phyloP scores from a whole-genome alignment of 768 basidiomycete genomes.

The Auricularia heimuer region DNA sequence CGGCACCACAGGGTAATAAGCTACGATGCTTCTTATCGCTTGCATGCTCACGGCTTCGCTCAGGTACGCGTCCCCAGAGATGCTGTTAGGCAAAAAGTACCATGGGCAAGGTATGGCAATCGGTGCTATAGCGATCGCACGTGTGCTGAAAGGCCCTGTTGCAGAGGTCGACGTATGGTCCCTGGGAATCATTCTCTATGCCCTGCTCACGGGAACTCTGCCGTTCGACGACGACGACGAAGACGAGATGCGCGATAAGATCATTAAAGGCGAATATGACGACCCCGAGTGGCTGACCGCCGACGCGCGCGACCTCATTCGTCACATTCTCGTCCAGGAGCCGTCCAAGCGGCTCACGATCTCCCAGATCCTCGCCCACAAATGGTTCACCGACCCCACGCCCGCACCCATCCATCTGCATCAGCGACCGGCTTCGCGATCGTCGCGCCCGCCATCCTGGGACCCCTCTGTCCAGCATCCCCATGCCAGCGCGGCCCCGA shows the following conservation, averaged over 20 bases:
- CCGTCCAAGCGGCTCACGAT: slow-evolving; percentile 67
- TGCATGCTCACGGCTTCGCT: neutral
- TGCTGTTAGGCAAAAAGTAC: slow-evolving; percentile 81
- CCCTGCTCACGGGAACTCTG: slow-evolving; percentile 77
- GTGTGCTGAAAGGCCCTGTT: slow-evolving; percentile 8
- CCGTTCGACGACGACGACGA: slow-evolving; percentile 91
- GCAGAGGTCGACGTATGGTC: slow-evolving; percentile 96
- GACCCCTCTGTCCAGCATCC: neutral
- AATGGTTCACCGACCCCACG: slow-evolving; percentile 61
- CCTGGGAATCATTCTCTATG: slow-evolving; percentile 83
- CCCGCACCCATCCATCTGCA: neutral
- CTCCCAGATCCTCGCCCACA: slow-evolving; percentile 72
- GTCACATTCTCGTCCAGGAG: slow-evolving; percentile 67
- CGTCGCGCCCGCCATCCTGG: neutral
- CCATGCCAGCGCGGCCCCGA: neutral
- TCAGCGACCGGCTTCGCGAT: neutral
- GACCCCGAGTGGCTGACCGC: slow-evolving; percentile 85
- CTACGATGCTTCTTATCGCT: neutral
- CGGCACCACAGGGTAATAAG: slow-evolving; percentile 73
- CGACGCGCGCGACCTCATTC: slow-evolving; percentile 84
- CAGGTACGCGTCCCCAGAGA: slow-evolving; percentile 78
- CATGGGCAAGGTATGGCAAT: slow-evolving; percentile 68
- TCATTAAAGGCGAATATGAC: slow-evolving; percentile 79
- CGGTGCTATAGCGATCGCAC: neutral
- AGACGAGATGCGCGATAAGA: slow-evolving; percentile 67